Evolutionary conservation across 805 yeast species (phyloP).

Genomic region (Candida golubevii): DNA sequence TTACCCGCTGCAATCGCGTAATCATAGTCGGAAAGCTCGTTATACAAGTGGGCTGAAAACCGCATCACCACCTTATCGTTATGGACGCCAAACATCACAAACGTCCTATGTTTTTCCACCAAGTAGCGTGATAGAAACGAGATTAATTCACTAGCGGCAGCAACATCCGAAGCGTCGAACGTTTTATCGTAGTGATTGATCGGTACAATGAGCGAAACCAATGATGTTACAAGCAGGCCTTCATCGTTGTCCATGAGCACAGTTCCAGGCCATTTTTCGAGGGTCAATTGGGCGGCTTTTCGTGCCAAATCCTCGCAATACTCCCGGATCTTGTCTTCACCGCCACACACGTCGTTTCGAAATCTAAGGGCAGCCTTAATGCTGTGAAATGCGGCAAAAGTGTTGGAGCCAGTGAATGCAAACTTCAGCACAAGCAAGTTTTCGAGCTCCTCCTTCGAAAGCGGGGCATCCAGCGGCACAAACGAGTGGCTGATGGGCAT

Average conservation of each 20-base stretch:
- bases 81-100: constrained; percentile 43
- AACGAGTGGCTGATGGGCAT: constrained; percentile 55
- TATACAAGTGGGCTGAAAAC: constrained; percentile 58
- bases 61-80: constrained; percentile 33
- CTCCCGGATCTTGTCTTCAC: constrained; percentile 47
- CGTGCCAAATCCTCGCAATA: constrained; percentile 47
- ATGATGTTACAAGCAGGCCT: constrained; percentile 32
- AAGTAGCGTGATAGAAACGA: constrained; percentile 1
- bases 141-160: constrained; percentile 2
- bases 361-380: constrained; percentile 51
- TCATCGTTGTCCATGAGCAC: constrained; percentile 33
- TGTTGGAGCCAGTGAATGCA: constrained; percentile 46
- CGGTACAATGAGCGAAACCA: constrained; percentile 45
- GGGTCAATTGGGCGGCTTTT: constrained; percentile 38
- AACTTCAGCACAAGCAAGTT: constrained; percentile 44
- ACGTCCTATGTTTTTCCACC: constrained; percentile 32
- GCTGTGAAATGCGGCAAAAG: constrained; percentile 39
- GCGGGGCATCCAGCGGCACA: constrained; percentile 27
- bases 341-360: constrained; percentile 53
- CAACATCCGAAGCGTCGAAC: constrained; percentile 2
- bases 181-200: constrained; percentile 11
- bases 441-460: constrained; percentile 18
- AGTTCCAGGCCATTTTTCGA: constrained; percentile 37
- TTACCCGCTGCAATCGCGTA: constrained; percentile 26
- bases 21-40: constrained; percentile 51